These are phyloP conservation scores for Condylostoma magnum DNA, from an alignment of 169 alveolate species.

Conservation along the genomic window DNA sequence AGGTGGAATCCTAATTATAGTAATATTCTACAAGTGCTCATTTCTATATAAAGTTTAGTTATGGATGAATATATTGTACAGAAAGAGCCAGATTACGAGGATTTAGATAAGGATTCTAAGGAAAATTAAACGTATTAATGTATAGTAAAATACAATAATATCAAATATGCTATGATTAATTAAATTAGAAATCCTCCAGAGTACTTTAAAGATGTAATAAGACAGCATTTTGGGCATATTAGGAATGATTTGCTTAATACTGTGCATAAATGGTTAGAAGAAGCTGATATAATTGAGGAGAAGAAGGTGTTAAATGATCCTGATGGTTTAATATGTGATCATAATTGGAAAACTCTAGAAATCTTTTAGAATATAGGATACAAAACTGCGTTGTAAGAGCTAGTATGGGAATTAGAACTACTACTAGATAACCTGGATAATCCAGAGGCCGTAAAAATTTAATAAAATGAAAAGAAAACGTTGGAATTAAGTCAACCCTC, in stretches of 20 bases:
- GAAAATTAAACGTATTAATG: constrained; percentile 83
- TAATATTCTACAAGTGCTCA: constrained; percentile 82
- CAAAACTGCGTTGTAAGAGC: too few species aligned
- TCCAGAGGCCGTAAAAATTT: too few species aligned
- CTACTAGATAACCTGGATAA: too few species aligned
- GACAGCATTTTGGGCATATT: constrained; percentile 80
- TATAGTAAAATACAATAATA: constrained; percentile 82
- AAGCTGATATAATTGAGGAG: too few species aligned
- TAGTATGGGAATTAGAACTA: too few species aligned
- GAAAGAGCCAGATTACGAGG: constrained; percentile 90
- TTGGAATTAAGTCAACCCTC: not conserved
- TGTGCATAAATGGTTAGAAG: constrained; percentile 75
- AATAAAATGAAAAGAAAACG: too few species aligned
- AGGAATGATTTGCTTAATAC: constrained; percentile 76
- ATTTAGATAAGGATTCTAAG: constrained; percentile 47
- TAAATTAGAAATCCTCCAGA: constrained; percentile 77
- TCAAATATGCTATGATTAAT: constrained; percentile 85
- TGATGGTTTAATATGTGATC: too few species aligned
- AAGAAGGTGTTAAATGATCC: too few species aligned
- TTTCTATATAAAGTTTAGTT: constrained; percentile 83
- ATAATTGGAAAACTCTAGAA: too few species aligned
- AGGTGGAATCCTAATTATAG: constrained; percentile 88
- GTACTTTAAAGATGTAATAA: constrained; percentile 78
- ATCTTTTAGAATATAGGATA: too few species aligned
- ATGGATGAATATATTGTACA: constrained; percentile 85